Evolutionary conservation across 2,329 filamentous ascomycete genomes (phyloP).

Genomic region (Uncinocarpus reesii): DNA sequence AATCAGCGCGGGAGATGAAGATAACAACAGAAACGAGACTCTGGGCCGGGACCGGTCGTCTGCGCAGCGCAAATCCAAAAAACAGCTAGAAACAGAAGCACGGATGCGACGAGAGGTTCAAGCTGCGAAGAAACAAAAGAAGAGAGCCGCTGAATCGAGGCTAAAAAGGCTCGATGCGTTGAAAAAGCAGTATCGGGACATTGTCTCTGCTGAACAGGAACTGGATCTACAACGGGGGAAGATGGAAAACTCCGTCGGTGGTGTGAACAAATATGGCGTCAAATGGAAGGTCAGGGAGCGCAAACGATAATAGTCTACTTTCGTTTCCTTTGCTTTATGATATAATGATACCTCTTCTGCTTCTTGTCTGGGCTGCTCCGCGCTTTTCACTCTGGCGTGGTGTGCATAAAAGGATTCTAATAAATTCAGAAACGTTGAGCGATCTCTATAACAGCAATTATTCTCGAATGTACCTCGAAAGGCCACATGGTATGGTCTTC

Average conservation of each 20-base stretch:
- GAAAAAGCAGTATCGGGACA: constrained; percentile 45
- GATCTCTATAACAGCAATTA: no score
- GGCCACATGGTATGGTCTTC: no score
- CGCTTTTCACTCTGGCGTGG: background rate
- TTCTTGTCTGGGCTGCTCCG: background rate
- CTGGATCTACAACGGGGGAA: constrained; percentile 50
- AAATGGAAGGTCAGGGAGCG: constrained; percentile 56
- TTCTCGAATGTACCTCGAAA: no score
- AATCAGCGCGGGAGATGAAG: constrained; percentile 21
- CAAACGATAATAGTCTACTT: constrained; percentile 42
- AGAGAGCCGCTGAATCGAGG: constrained; percentile 40
- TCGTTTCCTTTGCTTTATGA: background rate
- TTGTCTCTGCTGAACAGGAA: constrained; percentile 46
- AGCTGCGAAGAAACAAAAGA: constrained; percentile 38
- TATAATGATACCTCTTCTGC: constrained; percentile 1
- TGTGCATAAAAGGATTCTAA: background rate
- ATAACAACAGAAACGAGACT: constrained; percentile 11
- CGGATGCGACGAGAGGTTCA: constrained; percentile 31
- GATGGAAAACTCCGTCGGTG: constrained; percentile 52
- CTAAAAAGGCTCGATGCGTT: constrained; percentile 43
- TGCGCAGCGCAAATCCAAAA: constrained; percentile 32
- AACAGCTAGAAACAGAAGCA: constrained; percentile 36
- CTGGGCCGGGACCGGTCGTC: constrained; percentile 16
- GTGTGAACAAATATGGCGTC: constrained; percentile 52
- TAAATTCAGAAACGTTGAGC: no score